Evolutionary conservation across 441 rosid species (phyloP), one percentile per base, ranked within the genome.

Genomic region (Capsella rubella): DNA sequence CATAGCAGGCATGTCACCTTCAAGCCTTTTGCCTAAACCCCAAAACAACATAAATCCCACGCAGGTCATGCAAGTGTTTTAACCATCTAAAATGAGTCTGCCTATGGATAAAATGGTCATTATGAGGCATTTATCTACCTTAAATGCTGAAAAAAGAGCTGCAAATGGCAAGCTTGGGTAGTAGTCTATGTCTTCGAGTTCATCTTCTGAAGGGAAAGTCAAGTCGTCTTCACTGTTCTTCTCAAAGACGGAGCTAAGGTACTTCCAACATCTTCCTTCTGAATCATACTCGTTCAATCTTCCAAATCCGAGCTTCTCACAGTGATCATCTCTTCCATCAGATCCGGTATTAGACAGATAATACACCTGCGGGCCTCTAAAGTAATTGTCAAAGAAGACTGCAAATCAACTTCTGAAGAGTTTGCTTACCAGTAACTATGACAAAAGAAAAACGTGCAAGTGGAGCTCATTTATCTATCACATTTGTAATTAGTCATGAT

Each of bases 141-240:
- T 92, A 46, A 90, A 86, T 80, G 86, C 87, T 43, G 97, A 90
- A 82, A 90, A 90, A 42, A 95, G 88, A 67, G 96, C 95, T 60
- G 97, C 91, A 81, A 95, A 95, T 68, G 98, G 98, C 85, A 95
- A 82, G 83, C 97, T 92, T 60, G 97, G 93, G 73, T 84, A 90
- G 63, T 88, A 92, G 81, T 92, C 94, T 72, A 88, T 93, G 62
- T 95, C 98, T 78, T 86, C 93, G 8, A 84, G 82, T 68, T 95
- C 99, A 69, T 78, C 78, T 79, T 89, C 97, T 62, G 82, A 78
- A 52, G 89, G 86, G 2, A 72, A 79, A 75, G 34, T 52, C 31
- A 75, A 80, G 43, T 82, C 89, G 52, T 74, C 72, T 64, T 35
- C 31, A 50, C 63, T 53, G 18, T 72, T 79, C 75, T 87, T 86